Percentiles rank a stretch among this genome's conserved stretches.
These are phyloP conservation scores for Aureococcus anophagefferens DNA, from an alignment of 108 stramenopile genomes.

Conservation along the genomic window DNA sequence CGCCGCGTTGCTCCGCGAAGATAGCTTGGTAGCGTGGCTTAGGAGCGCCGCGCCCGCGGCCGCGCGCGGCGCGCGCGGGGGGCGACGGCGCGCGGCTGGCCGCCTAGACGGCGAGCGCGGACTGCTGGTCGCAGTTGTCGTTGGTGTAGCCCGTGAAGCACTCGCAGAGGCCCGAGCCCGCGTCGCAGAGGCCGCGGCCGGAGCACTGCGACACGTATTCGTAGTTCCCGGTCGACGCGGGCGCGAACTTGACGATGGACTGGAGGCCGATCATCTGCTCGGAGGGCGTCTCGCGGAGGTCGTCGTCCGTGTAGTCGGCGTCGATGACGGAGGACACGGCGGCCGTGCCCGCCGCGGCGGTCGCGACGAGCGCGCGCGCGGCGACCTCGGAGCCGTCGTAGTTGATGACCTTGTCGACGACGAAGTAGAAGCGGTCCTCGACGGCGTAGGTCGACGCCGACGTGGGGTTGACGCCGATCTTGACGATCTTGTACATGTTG, in stretches of 20 bases:
- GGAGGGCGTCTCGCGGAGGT: slow-evolving; percentile 5
- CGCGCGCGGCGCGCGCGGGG: too few species aligned
- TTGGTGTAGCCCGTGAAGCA: slow-evolving; percentile 59
- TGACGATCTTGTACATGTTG: slow-evolving; percentile 50
- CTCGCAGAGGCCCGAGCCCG: slow-evolving; percentile 36
- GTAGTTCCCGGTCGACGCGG: slow-evolving; percentile 39
- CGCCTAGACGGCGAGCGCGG: slow-evolving; percentile 27
- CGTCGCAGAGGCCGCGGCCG: slow-evolving; percentile 50
- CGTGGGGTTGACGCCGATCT: slow-evolving; percentile 29
- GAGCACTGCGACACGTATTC: slow-evolving; percentile 52
- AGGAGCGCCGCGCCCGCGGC: too few species aligned
- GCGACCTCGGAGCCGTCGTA: slow-evolving; percentile 31
- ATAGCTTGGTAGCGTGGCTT: too few species aligned
- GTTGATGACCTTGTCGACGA: slow-evolving; percentile 45
- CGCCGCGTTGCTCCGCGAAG: too few species aligned
- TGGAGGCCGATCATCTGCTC: slow-evolving; percentile 40
- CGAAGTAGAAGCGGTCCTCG: slow-evolving; percentile 45
- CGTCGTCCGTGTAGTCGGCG: not conserved
- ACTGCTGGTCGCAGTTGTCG: slow-evolving; percentile 32
- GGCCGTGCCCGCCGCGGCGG: not conserved
- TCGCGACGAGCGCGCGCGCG: too few species aligned
- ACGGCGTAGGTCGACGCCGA: slow-evolving; percentile 22
- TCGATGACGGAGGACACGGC: slow-evolving; percentile 12
- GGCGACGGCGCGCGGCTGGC: too few species aligned
- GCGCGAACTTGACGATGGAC: slow-evolving; percentile 51